Conservation (phyloP, 129 eudicot genomes). For the Tagetes patula region DNA sequence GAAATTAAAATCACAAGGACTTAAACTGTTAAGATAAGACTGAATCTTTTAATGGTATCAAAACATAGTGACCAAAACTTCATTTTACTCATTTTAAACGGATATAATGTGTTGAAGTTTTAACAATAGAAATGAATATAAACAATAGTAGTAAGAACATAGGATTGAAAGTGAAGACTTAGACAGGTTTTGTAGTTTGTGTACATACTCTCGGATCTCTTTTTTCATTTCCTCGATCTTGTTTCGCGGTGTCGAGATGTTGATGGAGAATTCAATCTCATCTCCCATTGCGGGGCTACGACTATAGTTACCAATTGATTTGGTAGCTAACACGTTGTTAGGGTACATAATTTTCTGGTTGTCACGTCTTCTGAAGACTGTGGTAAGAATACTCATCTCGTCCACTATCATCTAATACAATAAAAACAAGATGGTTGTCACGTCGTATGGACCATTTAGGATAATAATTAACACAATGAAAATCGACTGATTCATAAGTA, state of each 20-base stretch:
- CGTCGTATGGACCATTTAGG: not conserved
- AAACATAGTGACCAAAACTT: too few species aligned
- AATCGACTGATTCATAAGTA: not conserved
- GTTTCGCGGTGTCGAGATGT: constrained; percentile 8
- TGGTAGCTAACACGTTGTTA: constrained; percentile 14
- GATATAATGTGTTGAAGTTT: too few species aligned
- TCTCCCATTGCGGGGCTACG: constrained; percentile 26
- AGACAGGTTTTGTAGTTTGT: not conserved
- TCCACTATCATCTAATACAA: constrained; percentile 17
- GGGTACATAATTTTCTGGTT: constrained; percentile 19
- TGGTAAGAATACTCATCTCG: constrained; percentile 23
- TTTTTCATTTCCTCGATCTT: constrained; percentile 13
- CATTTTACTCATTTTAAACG: too few species aligned
- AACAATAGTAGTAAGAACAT: not conserved
- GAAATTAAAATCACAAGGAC: too few species aligned
- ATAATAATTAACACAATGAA: not conserved
- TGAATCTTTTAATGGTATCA: too few species aligned
- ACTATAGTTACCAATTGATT: constrained; percentile 22
- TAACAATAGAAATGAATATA: too few species aligned
- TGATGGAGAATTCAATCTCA: constrained; percentile 20
- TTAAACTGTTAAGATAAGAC: too few species aligned
- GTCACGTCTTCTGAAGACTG: constrained; percentile 9
- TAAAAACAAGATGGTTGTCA: not conserved
- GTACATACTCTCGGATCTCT: constrained; percentile 12
- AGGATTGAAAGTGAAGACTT: not conserved